Evolutionary conservation across 1,284 basidiomycete species (phyloP).

Genomic region (Neolentinus lepideus): DNA sequence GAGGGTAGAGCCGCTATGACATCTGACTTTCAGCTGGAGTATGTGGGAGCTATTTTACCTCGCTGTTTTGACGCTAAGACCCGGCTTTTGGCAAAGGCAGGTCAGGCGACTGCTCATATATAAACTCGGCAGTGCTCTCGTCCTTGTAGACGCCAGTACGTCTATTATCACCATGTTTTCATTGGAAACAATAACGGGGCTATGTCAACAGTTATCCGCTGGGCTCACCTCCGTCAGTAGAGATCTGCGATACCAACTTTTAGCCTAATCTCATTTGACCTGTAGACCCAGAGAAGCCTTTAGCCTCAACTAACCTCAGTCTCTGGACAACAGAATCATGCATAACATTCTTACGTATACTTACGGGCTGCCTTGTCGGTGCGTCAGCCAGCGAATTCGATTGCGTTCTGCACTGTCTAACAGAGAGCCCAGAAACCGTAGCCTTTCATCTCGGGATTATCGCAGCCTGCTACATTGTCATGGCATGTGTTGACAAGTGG

Average conservation of each 20-base stretch:
- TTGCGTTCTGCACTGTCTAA: neutral
- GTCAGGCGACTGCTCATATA: slow-evolving; percentile 49
- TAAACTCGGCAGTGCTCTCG: slow-evolving; percentile 47
- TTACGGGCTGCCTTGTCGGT: slow-evolving; percentile 62
- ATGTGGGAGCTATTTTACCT: slow-evolving; percentile 5
- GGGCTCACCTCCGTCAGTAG: slow-evolving; percentile 57
- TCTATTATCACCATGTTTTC: slow-evolving; percentile 9
- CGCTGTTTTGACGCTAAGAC: neutral
- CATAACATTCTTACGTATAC: slow-evolving; percentile 44
- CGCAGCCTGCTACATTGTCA: slow-evolving; percentile 43
- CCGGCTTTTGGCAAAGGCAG: slow-evolving; percentile 22
- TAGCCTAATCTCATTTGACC: slow-evolving; percentile 15
- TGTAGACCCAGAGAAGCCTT: neutral
- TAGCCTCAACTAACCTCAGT: neutral
- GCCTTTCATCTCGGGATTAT: slow-evolving; percentile 67
- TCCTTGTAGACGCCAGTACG: slow-evolving; percentile 66
- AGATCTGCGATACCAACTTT: slow-evolving; percentile 2
- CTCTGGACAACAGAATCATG: slow-evolving; percentile 30
- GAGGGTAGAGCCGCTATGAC: slow-evolving; percentile 6
- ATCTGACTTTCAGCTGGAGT: slow-evolving; percentile 12
- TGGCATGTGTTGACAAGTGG: slow-evolving; percentile 18
- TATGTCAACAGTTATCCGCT: slow-evolving; percentile 54
- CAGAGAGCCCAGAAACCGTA: slow-evolving; percentile 45
- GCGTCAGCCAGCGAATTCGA: slow-evolving; percentile 8
- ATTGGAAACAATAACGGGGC: slow-evolving; percentile 1